Evolutionary conservation across 371 early-diverging fungal genomes (phyloP), one percentile per base, ranked within the genome.

Genomic region (Mucor mucedo): DNA sequence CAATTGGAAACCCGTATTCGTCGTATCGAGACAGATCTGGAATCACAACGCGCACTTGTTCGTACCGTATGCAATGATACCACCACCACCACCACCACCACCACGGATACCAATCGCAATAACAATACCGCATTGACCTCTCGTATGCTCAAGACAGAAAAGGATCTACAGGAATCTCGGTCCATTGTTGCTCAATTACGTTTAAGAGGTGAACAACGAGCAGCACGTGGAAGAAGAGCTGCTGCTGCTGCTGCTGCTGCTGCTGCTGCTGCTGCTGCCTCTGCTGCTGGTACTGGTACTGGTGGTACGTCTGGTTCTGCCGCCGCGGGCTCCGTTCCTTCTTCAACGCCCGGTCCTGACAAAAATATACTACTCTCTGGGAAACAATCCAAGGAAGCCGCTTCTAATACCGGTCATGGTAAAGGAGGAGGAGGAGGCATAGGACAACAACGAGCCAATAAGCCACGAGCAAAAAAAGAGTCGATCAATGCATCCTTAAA

Each of bases 101-200:
- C n/a, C 8, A 62, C 52, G n/a, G 32, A 27, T 45, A 45, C 50
- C 16, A 35, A 50, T 30, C 50, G 6, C 21, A 47, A 9, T 54
- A 54, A 32, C 21, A 62, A 52, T 6, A 54, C 52, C 10, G 50
- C 67, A 3, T 50, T 72, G 2, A 56, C 60, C 3, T 42, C 52
- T 38, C 60, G 68, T 1, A 71, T 77, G 61, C 54, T 67, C 13
- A 74, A 69, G 21, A 73, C 75, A 4, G 77, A 77, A 57, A 72
- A 74, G 32, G 75, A 77, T 32, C 68, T 74, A 9, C 74, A 77
- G 45, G 71, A 75, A n/a, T 74, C 77, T 39, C 72, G 77, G 2
- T 75, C 77, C 0, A 77, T 75, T 44, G 63, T 77, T 41, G 77
- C 77, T 21, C 66, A 74, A 48, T 52, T 74, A 32, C 61, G 77